Conservation (phyloP, 2,329 filamentous ascomycete genomes). For the Cladosporium sp. region DNA sequence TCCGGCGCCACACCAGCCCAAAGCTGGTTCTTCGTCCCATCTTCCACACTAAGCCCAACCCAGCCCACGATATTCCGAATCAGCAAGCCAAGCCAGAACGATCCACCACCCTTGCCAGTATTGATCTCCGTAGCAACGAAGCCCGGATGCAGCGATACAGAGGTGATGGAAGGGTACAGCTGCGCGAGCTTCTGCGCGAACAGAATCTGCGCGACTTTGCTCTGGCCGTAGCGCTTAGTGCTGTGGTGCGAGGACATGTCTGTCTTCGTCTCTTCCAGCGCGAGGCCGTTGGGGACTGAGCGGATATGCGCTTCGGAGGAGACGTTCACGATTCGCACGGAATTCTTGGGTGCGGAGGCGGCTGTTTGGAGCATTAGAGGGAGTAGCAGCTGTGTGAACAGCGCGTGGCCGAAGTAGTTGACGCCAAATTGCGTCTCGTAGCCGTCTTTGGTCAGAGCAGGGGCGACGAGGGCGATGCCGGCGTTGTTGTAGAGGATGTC, state of each 20-base stretch:
- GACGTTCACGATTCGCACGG: conserved; percentile 49
- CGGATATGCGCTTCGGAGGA: conserved; percentile 34
- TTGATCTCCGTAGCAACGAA: conserved; percentile 50
- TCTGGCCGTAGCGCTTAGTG: conserved; percentile 48
- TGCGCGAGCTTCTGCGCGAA: conserved; percentile 45
- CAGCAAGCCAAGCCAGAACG: conserved; percentile 30
- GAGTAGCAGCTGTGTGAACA: conserved; percentile 28
- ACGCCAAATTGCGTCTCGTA: conserved; percentile 31
- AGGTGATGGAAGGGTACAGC: conserved; percentile 48
- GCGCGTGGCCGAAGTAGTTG: conserved; percentile 34
- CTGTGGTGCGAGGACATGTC: conserved; percentile 35
- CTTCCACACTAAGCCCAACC: conserved; percentile 21
- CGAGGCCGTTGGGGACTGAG: conserved; percentile 21
- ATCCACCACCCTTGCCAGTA: conserved; percentile 16
- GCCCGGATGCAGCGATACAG: conserved; percentile 51
- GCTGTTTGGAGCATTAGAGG: conserved; percentile 44
- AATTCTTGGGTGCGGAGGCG: conserved; percentile 35
- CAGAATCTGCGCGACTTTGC: conserved; percentile 54
- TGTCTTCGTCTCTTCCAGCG: conserved; percentile 43
- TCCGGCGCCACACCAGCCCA: conserved; percentile 43
- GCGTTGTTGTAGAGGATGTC: conserved; percentile 33
- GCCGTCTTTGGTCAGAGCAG: conserved; percentile 27
- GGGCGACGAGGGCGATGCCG: conserved; percentile 30
- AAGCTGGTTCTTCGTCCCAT: conserved; percentile 44
- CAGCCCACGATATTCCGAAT: conserved; percentile 23